Evolutionary conservation across 257 asterid species (phyloP).

Genomic region (Voacanga thouarsii): DNA sequence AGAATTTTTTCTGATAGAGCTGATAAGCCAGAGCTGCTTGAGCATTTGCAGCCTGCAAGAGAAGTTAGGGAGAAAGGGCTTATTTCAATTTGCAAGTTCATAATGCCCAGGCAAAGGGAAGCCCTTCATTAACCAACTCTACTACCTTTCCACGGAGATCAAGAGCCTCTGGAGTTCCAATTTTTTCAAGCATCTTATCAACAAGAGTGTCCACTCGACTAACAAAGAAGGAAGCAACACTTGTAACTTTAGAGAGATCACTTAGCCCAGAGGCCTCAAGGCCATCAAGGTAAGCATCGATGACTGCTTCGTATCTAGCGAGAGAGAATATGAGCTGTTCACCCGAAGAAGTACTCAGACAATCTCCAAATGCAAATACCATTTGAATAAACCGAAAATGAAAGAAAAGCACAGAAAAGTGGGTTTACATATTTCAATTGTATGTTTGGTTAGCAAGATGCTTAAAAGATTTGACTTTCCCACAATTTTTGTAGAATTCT

Average conservation of each 20-base stretch:
- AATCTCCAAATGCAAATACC: not conserved
- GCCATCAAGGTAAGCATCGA: conserved; percentile 98
- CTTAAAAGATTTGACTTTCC: not conserved
- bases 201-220: conserved; percentile 96
- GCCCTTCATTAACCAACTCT: not conserved
- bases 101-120: not conserved
- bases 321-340: conserved; percentile 94
- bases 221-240: conserved; percentile 97
- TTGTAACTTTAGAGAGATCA: conserved; percentile 89
- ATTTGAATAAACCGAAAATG: not conserved
- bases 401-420: not conserved
- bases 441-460: not conserved
- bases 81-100: conserved; percentile 7
- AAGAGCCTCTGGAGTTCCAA: conserved; percentile 93
- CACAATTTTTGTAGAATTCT: not conserved
- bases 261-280: conserved; percentile 96
- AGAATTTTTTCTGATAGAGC: conserved; percentile 92
- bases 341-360: conserved; percentile 6
- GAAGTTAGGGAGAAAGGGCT: conserved; percentile 4
- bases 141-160: conserved; percentile 95
- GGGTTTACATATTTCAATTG: not conserved
- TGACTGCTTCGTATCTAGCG: conserved; percentile 93
- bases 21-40: conserved; percentile 94
- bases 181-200: conserved; percentile 94
- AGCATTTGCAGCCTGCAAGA: conserved; percentile 91